phyloP scores from a whole-genome alignment of 2,329 filamentous ascomycete genomes.

The Cladobotryum protrusum region DNA sequence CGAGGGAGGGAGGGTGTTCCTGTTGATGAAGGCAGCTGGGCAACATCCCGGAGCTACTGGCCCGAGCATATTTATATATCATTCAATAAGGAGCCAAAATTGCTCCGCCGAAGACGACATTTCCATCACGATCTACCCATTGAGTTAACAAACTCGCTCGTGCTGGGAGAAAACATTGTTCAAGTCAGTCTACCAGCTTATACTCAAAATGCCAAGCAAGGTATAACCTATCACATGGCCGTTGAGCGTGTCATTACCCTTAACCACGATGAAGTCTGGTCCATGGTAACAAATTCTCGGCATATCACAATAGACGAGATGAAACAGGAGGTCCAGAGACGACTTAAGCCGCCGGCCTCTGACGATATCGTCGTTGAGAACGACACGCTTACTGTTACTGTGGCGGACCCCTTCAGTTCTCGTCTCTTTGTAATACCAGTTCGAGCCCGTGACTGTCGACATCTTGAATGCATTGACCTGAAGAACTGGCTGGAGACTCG shows the following conservation, averaged over 20 bases:
- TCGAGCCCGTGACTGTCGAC: slow-evolving; percentile 62
- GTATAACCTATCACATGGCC: slow-evolving; percentile 49
- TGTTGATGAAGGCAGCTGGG: slow-evolving; percentile 50
- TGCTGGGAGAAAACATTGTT: slow-evolving; percentile 55
- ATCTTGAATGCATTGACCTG: slow-evolving; percentile 87
- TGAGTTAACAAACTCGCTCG: slow-evolving; percentile 61
- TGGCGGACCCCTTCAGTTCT: slow-evolving; percentile 62
- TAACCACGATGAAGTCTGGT: slow-evolving; percentile 38
- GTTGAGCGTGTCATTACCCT: slow-evolving; percentile 63
- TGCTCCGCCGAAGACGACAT: slow-evolving; percentile 60
- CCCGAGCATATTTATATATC: slow-evolving; percentile 62
- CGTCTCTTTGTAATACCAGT: slow-evolving; percentile 64
- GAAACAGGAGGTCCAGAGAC: slow-evolving; percentile 49
- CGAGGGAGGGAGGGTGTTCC: slow-evolving; percentile 12
- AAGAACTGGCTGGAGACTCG: slow-evolving; percentile 71
- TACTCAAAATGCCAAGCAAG: slow-evolving; percentile 20
- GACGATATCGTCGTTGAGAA: slow-evolving; percentile 59
- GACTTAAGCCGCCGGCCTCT: slow-evolving; percentile 28
- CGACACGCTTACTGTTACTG: slow-evolving; percentile 49
- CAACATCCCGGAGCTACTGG: slow-evolving; percentile 60
- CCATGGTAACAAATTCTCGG: slow-evolving; percentile 30
- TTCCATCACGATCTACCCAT: slow-evolving; percentile 70
- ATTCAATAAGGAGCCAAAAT: slow-evolving; percentile 56
- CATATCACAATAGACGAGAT: slow-evolving; percentile 43
- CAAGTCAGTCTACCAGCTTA: slow-evolving; percentile 39